Evolutionary conservation across 345 rosid species (phyloP).

Genomic region (Balakata baccata): DNA sequence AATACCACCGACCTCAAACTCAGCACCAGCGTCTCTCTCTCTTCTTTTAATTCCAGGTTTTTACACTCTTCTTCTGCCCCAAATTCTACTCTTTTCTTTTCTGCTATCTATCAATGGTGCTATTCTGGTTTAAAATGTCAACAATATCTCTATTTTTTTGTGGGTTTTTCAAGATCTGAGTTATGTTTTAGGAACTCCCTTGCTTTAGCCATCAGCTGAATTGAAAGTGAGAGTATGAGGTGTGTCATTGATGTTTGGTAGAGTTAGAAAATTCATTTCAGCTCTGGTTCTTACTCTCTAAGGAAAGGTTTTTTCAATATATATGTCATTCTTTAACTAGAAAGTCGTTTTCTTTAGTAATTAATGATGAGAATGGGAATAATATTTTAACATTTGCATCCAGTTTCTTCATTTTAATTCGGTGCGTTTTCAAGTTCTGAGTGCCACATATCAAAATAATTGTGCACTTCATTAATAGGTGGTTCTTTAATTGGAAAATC

Average conservation of each 20-base stretch:
- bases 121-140: not conserved
- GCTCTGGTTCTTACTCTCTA: too few relatives aligned
- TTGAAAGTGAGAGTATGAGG: too few relatives aligned
- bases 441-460: not conserved
- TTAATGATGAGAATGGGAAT: not conserved
- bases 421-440: not conserved
- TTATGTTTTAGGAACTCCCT: too few relatives aligned
- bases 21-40: not conserved
- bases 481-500: not conserved
- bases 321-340: not conserved
- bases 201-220: too few relatives aligned
- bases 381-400: not conserved
- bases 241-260: too few relatives aligned
- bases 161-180: not conserved
- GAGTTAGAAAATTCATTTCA: too few relatives aligned
- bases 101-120: not conserved
- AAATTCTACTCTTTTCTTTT: too few relatives aligned
- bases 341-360: not conserved
- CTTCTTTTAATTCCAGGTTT: slow-evolving; percentile 8
- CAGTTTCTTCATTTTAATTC: not conserved
- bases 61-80: not conserved
- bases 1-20: not conserved
- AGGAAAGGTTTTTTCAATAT: too few relatives aligned
- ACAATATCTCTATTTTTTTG: not conserved
- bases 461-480: not conserved